Evolutionary conservation across 129 eudicot genomes (phyloP).

Genomic region (Tanacetum coccineum): DNA sequence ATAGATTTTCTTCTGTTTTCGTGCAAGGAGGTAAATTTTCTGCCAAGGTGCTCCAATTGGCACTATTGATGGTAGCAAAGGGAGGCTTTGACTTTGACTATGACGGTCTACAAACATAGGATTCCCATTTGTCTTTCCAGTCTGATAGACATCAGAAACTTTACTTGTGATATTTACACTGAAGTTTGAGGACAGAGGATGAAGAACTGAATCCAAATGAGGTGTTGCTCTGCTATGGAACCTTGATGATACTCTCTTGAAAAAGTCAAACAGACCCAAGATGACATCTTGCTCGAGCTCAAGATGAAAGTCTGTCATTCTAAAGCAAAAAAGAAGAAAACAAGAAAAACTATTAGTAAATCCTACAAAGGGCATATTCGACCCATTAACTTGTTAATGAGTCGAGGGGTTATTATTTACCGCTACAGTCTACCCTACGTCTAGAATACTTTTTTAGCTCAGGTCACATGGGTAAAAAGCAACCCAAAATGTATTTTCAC

Average conservation of each 20-base stretch:
- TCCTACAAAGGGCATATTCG: neutral
- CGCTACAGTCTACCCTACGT: neutral
- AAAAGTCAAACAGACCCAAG: slow-evolving; percentile 59
- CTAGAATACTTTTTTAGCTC: too few relatives aligned
- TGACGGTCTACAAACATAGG: slow-evolving; percentile 27
- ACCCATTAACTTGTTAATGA: neutral
- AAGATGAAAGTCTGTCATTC: slow-evolving; percentile 82
- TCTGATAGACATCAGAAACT: slow-evolving; percentile 23
- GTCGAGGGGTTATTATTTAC: neutral
- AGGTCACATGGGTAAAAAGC: slow-evolving; percentile 1
- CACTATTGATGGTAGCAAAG: slow-evolving; percentile 44
- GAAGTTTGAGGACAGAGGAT: slow-evolving; percentile 41
- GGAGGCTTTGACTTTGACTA: slow-evolving; percentile 22
- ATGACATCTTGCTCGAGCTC: slow-evolving; percentile 96
- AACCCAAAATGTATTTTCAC: neutral
- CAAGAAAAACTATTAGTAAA: slow-evolving; percentile 7
- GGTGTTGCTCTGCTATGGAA: slow-evolving; percentile 40
- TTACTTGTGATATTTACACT: slow-evolving; percentile 28
- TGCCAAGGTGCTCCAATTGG: slow-evolving; percentile 99
- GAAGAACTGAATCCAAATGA: slow-evolving; percentile 36
- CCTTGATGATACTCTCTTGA: slow-evolving; percentile 54
- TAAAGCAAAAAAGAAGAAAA: slow-evolving; percentile 22
- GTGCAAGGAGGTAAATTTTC: slow-evolving; percentile 65
- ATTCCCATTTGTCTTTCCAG: slow-evolving; percentile 28
- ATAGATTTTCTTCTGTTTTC: slow-evolving; percentile 88